Percentiles rank a stretch among this genome's conserved stretches.
Evolutionary conservation across 2,329 filamentous ascomycete genomes (phyloP).

Genomic region (Simplicillium aogashimaense): DNA sequence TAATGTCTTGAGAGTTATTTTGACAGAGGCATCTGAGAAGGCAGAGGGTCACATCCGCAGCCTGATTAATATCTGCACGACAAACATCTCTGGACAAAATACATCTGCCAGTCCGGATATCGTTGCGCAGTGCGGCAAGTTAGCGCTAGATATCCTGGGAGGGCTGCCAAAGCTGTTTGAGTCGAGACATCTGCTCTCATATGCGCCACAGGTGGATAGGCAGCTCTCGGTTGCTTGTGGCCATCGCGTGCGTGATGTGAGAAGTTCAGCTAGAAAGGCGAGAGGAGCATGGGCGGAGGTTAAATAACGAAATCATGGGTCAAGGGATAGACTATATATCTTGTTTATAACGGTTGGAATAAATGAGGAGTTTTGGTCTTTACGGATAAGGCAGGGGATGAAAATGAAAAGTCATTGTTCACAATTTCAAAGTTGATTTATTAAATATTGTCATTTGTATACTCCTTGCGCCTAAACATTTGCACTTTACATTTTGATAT

Average conservation of each 20-base stretch:
- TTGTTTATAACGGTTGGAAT: too few species aligned
- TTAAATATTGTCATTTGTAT: not conserved
- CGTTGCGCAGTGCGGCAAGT: conserved; percentile 30
- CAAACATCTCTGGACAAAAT: conserved; percentile 21
- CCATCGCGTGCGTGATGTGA: conserved; percentile 41
- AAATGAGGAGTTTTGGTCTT: too few species aligned
- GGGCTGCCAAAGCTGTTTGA: conserved; percentile 39
- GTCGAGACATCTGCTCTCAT: conserved; percentile 31
- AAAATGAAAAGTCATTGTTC: not conserved
- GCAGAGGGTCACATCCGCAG: conserved; percentile 38
- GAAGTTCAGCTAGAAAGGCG: conserved; percentile 37
- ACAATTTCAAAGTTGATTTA: not conserved
- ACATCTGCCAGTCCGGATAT: conserved; percentile 9
- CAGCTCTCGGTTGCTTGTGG: conserved; percentile 42
- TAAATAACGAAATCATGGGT: too few species aligned
- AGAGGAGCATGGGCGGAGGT: conserved; percentile 37
- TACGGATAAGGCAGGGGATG: not conserved
- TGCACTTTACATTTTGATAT: not conserved
- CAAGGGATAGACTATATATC: too few species aligned
- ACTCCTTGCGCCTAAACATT: not conserved
- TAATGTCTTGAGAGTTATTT: conserved; percentile 35
- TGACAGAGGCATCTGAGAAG: conserved; percentile 32
- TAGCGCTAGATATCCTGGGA: conserved; percentile 36
- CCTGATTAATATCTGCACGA: conserved; percentile 33
- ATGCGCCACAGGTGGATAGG: conserved; percentile 32